phyloP scores from a whole-genome alignment of 2,329 filamentous ascomycete species.

The Cordyceps farinosa region DNA sequence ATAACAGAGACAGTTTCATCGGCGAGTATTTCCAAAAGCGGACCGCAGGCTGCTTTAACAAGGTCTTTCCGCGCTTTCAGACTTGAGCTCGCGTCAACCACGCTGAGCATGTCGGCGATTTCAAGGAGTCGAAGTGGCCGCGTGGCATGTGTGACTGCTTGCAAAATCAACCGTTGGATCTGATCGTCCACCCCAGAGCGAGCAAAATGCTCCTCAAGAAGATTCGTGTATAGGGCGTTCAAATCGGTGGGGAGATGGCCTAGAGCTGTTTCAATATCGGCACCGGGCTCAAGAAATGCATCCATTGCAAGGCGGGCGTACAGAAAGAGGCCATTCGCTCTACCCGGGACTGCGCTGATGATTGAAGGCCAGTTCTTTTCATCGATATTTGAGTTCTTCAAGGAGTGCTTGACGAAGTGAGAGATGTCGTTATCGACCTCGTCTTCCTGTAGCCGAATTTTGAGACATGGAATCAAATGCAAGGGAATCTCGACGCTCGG shows the following conservation, averaged over 20 bases:
- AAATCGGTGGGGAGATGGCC: constrained; percentile 28
- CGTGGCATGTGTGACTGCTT: constrained; percentile 39
- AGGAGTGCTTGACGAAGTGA: not conserved
- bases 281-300: constrained; percentile 28
- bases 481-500: constrained; percentile 30
- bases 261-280: constrained; percentile 27
- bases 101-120: constrained; percentile 29
- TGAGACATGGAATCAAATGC: constrained; percentile 24
- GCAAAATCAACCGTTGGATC: constrained; percentile 38
- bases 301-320: constrained; percentile 44
- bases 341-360: constrained; percentile 31
- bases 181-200: constrained; percentile 29
- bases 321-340: constrained; percentile 42
- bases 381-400: not conserved
- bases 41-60: constrained; percentile 39
- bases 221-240: constrained; percentile 3
- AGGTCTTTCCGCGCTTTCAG: constrained; percentile 34
- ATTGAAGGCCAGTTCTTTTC: constrained; percentile 12
- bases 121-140: constrained; percentile 42
- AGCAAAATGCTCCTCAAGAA: not conserved
- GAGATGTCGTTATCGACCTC: constrained; percentile 10
- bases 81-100: constrained; percentile 17
- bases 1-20: constrained; percentile 44
- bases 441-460: constrained; percentile 32
- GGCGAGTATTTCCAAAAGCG: constrained; percentile 42